These are phyloP conservation scores for Phytophthora boehmeriae DNA, from an alignment of 352 stramenopile genomes.

Conservation along the genomic window DNA sequence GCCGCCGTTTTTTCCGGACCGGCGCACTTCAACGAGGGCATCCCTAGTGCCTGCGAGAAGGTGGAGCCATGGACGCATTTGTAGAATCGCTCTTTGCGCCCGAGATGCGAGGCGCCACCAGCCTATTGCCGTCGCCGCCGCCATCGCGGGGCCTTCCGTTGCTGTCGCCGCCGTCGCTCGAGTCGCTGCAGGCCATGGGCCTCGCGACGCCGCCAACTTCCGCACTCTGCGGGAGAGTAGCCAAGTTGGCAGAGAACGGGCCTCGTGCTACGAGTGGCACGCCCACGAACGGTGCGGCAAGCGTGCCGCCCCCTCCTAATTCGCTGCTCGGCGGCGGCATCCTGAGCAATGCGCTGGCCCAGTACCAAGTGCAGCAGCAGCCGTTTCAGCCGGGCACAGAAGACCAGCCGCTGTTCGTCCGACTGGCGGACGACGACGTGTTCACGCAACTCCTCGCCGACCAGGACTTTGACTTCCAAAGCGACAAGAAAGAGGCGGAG, in stretches of 20 bases:
- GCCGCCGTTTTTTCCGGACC: background rate
- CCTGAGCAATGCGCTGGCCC: constrained; percentile 1
- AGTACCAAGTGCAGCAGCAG: constrained; percentile 10
- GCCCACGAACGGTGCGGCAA: constrained; percentile 9
- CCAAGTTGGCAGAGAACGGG: constrained; percentile 10
- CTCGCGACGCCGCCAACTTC: constrained; percentile 17
- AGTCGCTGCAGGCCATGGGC: constrained; percentile 33
- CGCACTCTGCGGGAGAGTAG: constrained; percentile 16
- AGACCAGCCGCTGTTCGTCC: constrained; percentile 33
- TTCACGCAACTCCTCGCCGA: constrained; percentile 54
- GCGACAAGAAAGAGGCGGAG: constrained; percentile 24
- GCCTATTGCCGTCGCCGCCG: constrained; percentile 7
- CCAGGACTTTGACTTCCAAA: constrained; percentile 47
- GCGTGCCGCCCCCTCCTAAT: constrained; percentile 34
- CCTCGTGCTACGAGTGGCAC: no score
- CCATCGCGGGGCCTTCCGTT: background rate
- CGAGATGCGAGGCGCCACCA: constrained; percentile 42
- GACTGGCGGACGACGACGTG: constrained; percentile 49
- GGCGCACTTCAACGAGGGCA: background rate
- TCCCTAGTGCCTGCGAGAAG: constrained; percentile 1
- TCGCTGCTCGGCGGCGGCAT: constrained; percentile 43
- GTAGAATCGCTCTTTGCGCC: constrained; percentile 67
- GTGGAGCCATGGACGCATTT: constrained; percentile 63
- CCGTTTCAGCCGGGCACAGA: constrained; percentile 27
- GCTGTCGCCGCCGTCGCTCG: constrained; percentile 8